Percentiles rank a stretch among this genome's conserved stretches.
Conservation (phyloP, 2,329 filamentous ascomycete genomes). For the Leptographium procerum region DNA sequence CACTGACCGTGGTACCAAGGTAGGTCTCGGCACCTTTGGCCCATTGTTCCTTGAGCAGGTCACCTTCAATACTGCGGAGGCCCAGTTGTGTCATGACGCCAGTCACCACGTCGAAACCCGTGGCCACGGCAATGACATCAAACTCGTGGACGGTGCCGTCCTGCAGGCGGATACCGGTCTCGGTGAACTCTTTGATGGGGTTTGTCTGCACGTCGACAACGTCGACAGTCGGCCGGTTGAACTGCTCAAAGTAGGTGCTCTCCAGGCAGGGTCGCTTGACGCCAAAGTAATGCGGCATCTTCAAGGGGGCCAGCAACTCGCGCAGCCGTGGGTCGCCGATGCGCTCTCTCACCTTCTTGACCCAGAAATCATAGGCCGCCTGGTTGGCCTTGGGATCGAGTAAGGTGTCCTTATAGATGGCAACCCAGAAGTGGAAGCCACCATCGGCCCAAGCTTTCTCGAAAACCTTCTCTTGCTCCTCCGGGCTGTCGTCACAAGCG, state of each 20-base stretch:
- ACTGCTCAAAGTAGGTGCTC: constrained; percentile 33
- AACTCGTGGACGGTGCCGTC: constrained; percentile 31
- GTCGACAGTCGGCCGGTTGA: constrained; percentile 31
- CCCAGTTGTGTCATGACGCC: constrained; percentile 32
- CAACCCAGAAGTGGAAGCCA: constrained; percentile 45
- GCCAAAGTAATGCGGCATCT: constrained; percentile 43
- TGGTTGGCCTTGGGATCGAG: constrained; percentile 34
- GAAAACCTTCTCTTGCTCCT: constrained; percentile 36
- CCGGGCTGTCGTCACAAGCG: constrained; percentile 41
- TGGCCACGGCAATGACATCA: constrained; percentile 33
- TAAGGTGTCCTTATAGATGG: constrained; percentile 41
- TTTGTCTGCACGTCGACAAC: constrained; percentile 30
- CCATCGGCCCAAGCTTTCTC: constrained; percentile 37
- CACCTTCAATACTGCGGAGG: constrained; percentile 26
- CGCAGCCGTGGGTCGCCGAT: constrained; percentile 36
- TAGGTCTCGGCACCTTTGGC: constrained; percentile 28
- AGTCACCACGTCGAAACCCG: constrained; percentile 28
- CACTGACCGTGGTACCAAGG: constrained; percentile 29
- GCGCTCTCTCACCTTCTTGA: constrained; percentile 35
- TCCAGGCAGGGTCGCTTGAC: constrained; percentile 37
- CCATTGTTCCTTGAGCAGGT: constrained; percentile 31
- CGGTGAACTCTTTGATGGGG: constrained; percentile 26
- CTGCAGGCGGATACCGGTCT: constrained; percentile 27
- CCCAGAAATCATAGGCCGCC: constrained; percentile 45
- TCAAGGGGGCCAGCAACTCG: constrained; percentile 39